These are phyloP conservation scores for Melampsora abietis-canadensis DNA, from an alignment of 1,284 basidiomycete genomes.

Conservation along the genomic window DNA sequence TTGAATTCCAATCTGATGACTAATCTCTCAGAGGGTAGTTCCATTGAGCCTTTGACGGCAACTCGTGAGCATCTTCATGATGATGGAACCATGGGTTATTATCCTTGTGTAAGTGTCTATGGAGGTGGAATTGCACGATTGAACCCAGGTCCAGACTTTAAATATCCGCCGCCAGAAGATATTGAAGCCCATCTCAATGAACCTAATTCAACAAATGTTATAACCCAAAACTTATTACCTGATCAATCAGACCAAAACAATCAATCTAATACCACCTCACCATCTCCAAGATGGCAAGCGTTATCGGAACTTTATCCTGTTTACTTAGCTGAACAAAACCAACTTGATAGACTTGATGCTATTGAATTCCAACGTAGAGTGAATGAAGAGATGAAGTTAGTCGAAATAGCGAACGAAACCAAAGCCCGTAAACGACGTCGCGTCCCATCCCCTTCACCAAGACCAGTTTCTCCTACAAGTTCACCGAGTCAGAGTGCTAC, in stretches of 20 bases:
- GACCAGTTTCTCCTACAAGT: neutral
- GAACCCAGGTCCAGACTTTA: constrained; percentile 83
- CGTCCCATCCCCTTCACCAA: neutral
- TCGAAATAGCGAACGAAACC: neutral
- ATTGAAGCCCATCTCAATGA: constrained; percentile 16
- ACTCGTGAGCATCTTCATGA: constrained; percentile 71
- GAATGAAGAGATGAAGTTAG: constrained; percentile 4
- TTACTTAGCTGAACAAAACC: constrained; percentile 32
- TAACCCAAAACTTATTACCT: neutral
- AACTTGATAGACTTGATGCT: constrained; percentile 28
- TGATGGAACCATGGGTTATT: constrained; percentile 93
- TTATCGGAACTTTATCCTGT: constrained; percentile 37
- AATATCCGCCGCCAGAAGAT: constrained; percentile 62
- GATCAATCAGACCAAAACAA: neutral
- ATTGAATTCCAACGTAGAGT: constrained; percentile 12
- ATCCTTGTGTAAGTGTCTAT: constrained; percentile 88
- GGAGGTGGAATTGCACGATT: constrained; percentile 79
- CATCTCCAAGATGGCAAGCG: constrained; percentile 14
- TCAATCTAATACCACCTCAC: neutral
- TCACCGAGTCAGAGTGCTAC: neutral
- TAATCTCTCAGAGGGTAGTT: constrained; percentile 25
- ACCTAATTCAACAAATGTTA: neutral
- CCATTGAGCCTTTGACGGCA: constrained; percentile 47
- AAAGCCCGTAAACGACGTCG: constrained; percentile 25
- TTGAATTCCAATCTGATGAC: neutral